phyloP scores from a whole-genome alignment of 2,329 filamentous ascomycete species.

The Fusarium sp. region DNA sequence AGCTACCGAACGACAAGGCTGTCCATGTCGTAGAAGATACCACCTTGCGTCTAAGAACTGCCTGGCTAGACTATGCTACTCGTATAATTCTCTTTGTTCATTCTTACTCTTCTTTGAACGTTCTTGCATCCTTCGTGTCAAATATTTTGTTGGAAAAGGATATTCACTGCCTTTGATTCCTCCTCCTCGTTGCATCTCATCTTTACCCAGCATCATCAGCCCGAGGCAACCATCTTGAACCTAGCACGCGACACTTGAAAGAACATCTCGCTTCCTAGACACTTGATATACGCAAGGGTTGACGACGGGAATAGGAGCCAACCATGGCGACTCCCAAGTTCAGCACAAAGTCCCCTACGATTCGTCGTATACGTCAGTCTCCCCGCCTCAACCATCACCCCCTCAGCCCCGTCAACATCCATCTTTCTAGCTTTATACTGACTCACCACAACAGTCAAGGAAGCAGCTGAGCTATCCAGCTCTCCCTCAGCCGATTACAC shows the following conservation, averaged over 20 bases:
- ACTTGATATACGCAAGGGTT: not conserved
- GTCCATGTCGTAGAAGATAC: slow-evolving; percentile 28
- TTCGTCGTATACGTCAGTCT: slow-evolving; percentile 78
- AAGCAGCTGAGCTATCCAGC: slow-evolving; percentile 84
- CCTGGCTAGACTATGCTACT: not conserved
- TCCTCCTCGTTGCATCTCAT: slow-evolving; percentile 16
- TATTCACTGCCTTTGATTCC: not conserved
- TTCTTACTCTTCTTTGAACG: not conserved
- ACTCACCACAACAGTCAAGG: slow-evolving; percentile 66
- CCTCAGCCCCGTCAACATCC: not conserved
- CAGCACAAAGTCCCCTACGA: slow-evolving; percentile 82
- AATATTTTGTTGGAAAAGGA: not conserved
- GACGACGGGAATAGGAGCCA: not conserved
- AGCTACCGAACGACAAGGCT: slow-evolving; percentile 5
- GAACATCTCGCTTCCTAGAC: not conserved
- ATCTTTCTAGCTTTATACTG: not conserved
- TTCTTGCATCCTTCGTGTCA: not conserved
- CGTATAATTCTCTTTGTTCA: not conserved
- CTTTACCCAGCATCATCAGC: slow-evolving; percentile 11
- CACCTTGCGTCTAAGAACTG: slow-evolving; percentile 32
- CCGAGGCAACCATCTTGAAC: slow-evolving; percentile 4
- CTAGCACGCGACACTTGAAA: not conserved
- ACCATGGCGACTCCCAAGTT: slow-evolving; percentile 56
- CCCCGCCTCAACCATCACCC: not conserved
- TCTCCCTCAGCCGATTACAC: slow-evolving; percentile 85